Evolutionary conservation across 148 eudicot species (phyloP).

Genomic region (Cornus florida): DNA sequence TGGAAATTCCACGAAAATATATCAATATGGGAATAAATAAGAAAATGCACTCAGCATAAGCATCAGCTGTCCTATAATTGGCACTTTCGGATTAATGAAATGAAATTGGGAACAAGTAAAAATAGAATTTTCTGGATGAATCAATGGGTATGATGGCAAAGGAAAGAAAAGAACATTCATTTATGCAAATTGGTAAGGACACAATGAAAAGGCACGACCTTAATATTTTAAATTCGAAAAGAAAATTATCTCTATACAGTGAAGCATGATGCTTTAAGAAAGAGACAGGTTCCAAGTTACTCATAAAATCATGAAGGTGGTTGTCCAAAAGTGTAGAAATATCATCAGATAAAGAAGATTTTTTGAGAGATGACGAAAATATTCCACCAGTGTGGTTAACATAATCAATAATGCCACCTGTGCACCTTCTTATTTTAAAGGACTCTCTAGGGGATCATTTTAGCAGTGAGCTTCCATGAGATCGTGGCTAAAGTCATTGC

Average conservation of each 20-base stretch:
- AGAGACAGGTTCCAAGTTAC: background rate
- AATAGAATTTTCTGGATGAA: background rate
- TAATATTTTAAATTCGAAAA: background rate
- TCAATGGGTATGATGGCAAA: background rate
- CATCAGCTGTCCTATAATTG: background rate
- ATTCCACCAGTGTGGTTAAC: background rate
- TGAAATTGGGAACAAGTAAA: constrained; percentile 1
- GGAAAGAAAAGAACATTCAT: background rate
- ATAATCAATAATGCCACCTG: background rate
- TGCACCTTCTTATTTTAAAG: too few species aligned
- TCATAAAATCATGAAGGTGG: background rate
- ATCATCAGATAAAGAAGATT: background rate
- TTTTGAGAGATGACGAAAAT: background rate
- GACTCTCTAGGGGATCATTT: background rate
- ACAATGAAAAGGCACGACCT: constrained; percentile 1
- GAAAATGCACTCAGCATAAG: constrained; percentile 10
- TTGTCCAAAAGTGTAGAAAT: background rate
- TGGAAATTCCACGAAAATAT: constrained; percentile 35
- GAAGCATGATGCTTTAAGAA: background rate
- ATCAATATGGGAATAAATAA: constrained; percentile 2
- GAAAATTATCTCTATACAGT: background rate
- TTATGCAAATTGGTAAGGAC: background rate
- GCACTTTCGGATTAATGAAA: background rate
- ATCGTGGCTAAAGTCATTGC: too few species aligned
- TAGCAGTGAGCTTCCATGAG: too few species aligned